Evolutionary conservation across 176 grass and related monocot species (phyloP), one percentile per base, ranked within the genome.

Genomic region (Oryza coarctata): DNA sequence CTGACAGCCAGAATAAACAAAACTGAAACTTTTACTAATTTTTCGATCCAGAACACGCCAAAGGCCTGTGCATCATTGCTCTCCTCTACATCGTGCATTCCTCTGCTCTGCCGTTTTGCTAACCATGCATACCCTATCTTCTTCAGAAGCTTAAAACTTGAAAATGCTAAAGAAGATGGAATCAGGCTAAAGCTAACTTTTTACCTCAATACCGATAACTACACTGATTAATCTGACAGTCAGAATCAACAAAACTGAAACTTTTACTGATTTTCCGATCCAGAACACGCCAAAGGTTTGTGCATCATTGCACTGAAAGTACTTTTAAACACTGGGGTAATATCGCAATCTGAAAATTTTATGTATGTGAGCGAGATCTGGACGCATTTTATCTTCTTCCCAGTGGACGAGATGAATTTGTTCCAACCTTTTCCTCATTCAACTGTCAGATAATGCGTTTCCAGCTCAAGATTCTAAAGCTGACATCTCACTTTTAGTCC

Each of bases 381-480:
- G 27, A 14, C 25, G 5, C 38, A 14, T 68, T 80, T 80, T 84
- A 63, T 39, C 70, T 63, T 74, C 45, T 50, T 61, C 31, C 64
- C 31, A 6, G 52, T 63, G 47, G 45, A 45, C 27, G 30, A 63
- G 67, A 60, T 31, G 55, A 32, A 17, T 18, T 43, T 68, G 85
- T 17, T 52, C 50, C 50, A 20, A 26, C 32, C 66, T 34, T 72
- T 82, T 13, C 25, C 25, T 18, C 73, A 39, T 74, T 30, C 12
- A 52, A n/a, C 44, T 39, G 52, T 52, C 31, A 62, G 44, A 61
- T 79, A 68, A 60, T 44, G 35, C 22, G n/a, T 27, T 36, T 80
- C 60, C 70, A 80, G 76, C 76, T 84, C 22, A 88, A 64, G 77
- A 63, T 80, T 82, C 78, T 66, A 36, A 85, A 85, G 72, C 55